Base-by-base conservation (phyloP, 2,329 filamentous ascomycete genomes). In the Pseudocercospora ulei region DNA sequence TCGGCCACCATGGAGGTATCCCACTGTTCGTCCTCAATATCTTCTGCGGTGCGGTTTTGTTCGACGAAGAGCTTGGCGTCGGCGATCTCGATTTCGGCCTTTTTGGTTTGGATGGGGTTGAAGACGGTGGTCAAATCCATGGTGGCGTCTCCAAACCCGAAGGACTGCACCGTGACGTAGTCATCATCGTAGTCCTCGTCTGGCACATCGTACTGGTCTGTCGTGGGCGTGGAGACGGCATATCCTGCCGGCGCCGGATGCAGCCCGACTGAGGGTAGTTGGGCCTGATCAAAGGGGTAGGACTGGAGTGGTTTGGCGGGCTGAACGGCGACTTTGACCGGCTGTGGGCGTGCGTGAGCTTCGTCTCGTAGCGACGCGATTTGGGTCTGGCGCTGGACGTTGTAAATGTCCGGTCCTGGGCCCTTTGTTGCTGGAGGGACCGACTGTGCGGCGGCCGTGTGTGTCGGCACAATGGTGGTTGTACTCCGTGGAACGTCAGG, bases 1-100 rank as follows among this genome's bases (percentile, higher is more conserved):
- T 96, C 88, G 7, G 87, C 82, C 35, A 96, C 90, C 90, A 98
- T 96, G 59, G 83, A 94, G 20, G 88, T 85, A 58, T 96, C 90
- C 77, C 82, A 93, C 36, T 73, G 69, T 58, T 96, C 88, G 49
- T 95, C 88, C 46, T 93, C 82, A 28, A 86, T 68, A 41, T 94
- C 86, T 41, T 90, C 82, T 3, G 66, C 61, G 1, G 76, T 77
- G 16, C 75, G 72, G 17, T 73, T 76, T 18, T 66, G 64, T 50
- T 84, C 75, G 8, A 93, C 82, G 44, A 78, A 70, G 4, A 70
- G 57, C 53, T 73, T 78, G 2, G 78, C 77, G 34, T 69, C 65
- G 27, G 80, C 77, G 25, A 96, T 69, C 64, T 96, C 86, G 23
- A 75, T 73, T 55, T 76, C 71, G 22, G 78, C 72, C 52, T 78